Conservation (phyloP, 2,329 filamentous ascomycete species). For the Colletotrichum costaricense region DNA sequence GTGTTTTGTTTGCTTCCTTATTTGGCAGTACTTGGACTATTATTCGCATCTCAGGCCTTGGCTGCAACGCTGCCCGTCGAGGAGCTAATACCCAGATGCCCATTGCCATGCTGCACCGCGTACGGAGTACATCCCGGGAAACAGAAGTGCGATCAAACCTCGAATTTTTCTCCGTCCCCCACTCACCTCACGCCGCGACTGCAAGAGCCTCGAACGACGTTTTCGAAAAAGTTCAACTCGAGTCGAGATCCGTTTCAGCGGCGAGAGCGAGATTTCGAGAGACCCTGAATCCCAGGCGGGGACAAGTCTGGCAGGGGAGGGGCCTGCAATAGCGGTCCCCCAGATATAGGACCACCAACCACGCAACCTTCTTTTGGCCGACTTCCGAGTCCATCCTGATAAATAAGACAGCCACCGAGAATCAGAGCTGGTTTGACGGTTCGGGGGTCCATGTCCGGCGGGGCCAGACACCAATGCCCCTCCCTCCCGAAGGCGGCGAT, state of each 20-base stretch:
- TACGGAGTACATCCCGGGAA: neutral
- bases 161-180: conserved; percentile 5
- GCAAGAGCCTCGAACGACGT: conserved; percentile 23
- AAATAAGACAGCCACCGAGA: neutral
- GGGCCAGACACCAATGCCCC: conserved; percentile 7
- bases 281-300: neutral
- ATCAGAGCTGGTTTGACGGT: neutral
- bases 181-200: conserved; percentile 19
- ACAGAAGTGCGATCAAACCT: conserved; percentile 4
- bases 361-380: conserved; percentile 5
- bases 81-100: neutral
- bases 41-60: neutral
- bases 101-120: neutral
- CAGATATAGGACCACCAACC: neutral
- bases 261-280: neutral
- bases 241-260: conserved; percentile 30
- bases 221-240: conserved; percentile 8
- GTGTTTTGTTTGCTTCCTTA: conserved; percentile 14
- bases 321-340: conserved; percentile 11
- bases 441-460: conserved; percentile 4
- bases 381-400: neutral
- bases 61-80: conserved; percentile 20
- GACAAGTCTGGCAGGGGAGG: conserved; percentile 8
- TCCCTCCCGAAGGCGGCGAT: conserved; percentile 10
- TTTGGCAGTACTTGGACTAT: neutral